Conservation (phyloP, 2,329 filamentous ascomycete genomes). For the Aaosphaeria arxii region DNA sequence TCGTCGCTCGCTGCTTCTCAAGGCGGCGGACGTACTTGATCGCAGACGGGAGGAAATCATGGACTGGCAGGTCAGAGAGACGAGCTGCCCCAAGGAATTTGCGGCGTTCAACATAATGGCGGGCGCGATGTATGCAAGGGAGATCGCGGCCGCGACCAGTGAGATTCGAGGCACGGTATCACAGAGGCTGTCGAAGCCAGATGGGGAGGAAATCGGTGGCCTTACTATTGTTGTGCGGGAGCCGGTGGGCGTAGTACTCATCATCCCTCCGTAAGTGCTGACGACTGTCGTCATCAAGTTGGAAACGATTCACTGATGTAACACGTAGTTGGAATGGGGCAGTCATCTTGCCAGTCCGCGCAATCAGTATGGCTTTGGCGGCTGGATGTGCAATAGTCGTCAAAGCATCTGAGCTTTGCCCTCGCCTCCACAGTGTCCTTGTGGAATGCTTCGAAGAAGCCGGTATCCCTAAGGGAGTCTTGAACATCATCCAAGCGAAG, state of each 20-base stretch:
- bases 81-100: conserved; percentile 44
- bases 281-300: background rate
- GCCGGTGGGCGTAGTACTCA: conserved; percentile 72
- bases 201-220: conserved; percentile 45
- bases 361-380: conserved; percentile 52
- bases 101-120: conserved; percentile 32
- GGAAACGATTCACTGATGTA: background rate
- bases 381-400: conserved; percentile 46
- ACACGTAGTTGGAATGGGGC: conserved; percentile 47
- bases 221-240: conserved; percentile 66
- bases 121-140: conserved; percentile 42
- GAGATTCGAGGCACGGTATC: conserved; percentile 38
- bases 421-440: conserved; percentile 16
- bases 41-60: conserved; percentile 57
- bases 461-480: conserved; percentile 68
- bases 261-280: conserved; percentile 66
- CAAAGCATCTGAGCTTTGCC: conserved; percentile 27
- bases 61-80: conserved; percentile 57
- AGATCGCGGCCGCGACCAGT: conserved; percentile 41
- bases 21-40: conserved; percentile 62
- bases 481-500: conserved; percentile 66
- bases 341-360: conserved; percentile 37
- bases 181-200: conserved; percentile 42
- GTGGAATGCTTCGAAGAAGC: conserved; percentile 47
- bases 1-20: conserved; percentile 67